Conservation (phyloP, 1,139 yeast species). For the Candida tropicalis region DNA sequence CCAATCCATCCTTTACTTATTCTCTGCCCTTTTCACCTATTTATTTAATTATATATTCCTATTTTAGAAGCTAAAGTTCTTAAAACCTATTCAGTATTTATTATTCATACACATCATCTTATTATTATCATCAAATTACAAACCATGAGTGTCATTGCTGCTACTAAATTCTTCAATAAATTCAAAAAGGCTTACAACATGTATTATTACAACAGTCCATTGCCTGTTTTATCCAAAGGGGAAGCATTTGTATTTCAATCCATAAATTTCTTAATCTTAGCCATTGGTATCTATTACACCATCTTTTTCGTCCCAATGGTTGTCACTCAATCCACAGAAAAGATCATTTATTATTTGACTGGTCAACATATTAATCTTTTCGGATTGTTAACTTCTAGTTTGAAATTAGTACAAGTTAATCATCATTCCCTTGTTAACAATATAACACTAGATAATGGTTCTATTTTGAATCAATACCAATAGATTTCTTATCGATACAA, state of each 20-base stretch:
- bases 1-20: background rate
- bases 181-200: slow-evolving; percentile 22
- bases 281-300: slow-evolving; percentile 22
- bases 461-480: background rate
- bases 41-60: background rate
- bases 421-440: background rate
- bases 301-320: slow-evolving; percentile 18
- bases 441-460: background rate
- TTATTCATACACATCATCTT: background rate
- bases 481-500: background rate
- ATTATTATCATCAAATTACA: no score
- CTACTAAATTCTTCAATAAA: slow-evolving; percentile 7
- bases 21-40: background rate
- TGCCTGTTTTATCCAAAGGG: slow-evolving; percentile 29
- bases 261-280: slow-evolving; percentile 19
- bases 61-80: no score
- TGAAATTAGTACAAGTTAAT: slow-evolving; percentile 4
- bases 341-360: slow-evolving; percentile 23
- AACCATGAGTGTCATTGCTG: slow-evolving; percentile 1
- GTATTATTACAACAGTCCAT: slow-evolving; percentile 31
- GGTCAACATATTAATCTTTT: slow-evolving; percentile 16
- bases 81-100: background rate
- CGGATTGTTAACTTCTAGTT: slow-evolving; percentile 1
- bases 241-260: slow-evolving; percentile 26
- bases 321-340: slow-evolving; percentile 19